phyloP scores from a whole-genome alignment of 2,329 filamentous ascomycete species.

The Leptographium radiaticola region DNA sequence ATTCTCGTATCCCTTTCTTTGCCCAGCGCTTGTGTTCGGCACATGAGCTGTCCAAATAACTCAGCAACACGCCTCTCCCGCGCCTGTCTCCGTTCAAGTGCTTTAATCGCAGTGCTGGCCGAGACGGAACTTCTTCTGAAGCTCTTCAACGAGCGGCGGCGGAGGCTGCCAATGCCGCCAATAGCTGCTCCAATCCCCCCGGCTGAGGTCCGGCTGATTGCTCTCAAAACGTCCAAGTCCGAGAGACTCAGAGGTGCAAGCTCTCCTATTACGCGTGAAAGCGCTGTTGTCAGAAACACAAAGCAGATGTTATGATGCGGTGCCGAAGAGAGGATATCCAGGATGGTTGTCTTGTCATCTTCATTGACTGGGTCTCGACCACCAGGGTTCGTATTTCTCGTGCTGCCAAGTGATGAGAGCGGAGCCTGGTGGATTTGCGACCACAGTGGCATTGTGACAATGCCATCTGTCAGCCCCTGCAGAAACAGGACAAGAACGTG shows the following conservation, averaged over 20 bases:
- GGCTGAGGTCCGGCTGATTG: neutral
- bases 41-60: conserved; percentile 50
- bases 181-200: conserved; percentile 9
- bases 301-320: conserved; percentile 82
- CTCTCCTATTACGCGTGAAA: conserved; percentile 41
- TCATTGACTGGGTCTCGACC: conserved; percentile 16
- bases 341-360: conserved; percentile 38
- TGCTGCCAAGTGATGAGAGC: conserved; percentile 16
- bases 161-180: conserved; percentile 8
- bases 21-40: conserved; percentile 29
- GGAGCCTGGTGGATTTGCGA: conserved; percentile 45
- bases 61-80: conserved; percentile 51
- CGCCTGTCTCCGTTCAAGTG: conserved; percentile 39
- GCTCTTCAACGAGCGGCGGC: conserved; percentile 29
- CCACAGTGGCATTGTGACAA: conserved; percentile 63
- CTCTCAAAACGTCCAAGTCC: conserved; percentile 21
- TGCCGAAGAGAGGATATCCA: conserved; percentile 59
- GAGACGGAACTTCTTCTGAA: conserved; percentile 8
- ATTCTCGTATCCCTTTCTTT: conserved; percentile 43
- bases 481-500: conserved; percentile 66
- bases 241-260: conserved; percentile 27
- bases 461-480: conserved; percentile 60
- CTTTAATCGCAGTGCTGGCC: conserved; percentile 14
- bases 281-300: conserved; percentile 70
- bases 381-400: conserved; percentile 15